These are phyloP conservation scores for Globisporangium paroecandrum DNA, from an alignment of 352 stramenopile genomes.

Conservation along the genomic window DNA sequence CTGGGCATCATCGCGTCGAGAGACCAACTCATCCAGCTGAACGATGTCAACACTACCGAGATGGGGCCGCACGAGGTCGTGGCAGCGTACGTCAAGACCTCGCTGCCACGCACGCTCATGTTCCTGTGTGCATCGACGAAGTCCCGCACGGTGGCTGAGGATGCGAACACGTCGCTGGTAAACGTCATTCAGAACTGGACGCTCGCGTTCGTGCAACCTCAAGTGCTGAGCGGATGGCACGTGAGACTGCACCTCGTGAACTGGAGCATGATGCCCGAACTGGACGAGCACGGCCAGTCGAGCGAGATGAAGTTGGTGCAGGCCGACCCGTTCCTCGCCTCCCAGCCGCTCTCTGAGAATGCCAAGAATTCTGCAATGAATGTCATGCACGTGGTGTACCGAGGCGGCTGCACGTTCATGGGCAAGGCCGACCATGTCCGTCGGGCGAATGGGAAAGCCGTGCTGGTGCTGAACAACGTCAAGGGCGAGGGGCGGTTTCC, in stretches of 20 bases:
- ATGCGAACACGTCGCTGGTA: not conserved
- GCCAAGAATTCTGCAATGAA: not conserved
- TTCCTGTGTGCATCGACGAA: slow-evolving; percentile 33
- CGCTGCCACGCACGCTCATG: slow-evolving; percentile 46
- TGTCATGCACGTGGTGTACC: slow-evolving; percentile 42
- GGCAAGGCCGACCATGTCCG: slow-evolving; percentile 51
- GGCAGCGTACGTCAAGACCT: slow-evolving; percentile 38
- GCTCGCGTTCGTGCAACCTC: slow-evolving; percentile 38
- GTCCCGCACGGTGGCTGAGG: slow-evolving; percentile 9
- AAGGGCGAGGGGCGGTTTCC: slow-evolving; percentile 60
- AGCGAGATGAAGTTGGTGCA: slow-evolving; percentile 25
- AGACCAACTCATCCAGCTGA: slow-evolving; percentile 64
- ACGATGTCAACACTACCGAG: slow-evolving; percentile 55
- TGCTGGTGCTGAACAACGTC: slow-evolving; percentile 69
- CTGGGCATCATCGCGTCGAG: slow-evolving; percentile 45
- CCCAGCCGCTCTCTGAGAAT: slow-evolving; percentile 19
- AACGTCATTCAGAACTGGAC: slow-evolving; percentile 45
- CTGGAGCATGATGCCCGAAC: slow-evolving; percentile 46
- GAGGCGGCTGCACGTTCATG: slow-evolving; percentile 60
- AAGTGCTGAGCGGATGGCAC: slow-evolving; percentile 46
- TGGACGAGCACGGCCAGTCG: slow-evolving; percentile 14
- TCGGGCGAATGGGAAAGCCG: slow-evolving; percentile 27
- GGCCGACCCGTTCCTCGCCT: slow-evolving; percentile 42
- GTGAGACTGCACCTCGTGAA: slow-evolving; percentile 51
- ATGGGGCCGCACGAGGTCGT: slow-evolving; percentile 56